Base-by-base conservation (phyloP, 2,329 filamentous ascomycete genomes). In the Hypoxylon sp. region DNA sequence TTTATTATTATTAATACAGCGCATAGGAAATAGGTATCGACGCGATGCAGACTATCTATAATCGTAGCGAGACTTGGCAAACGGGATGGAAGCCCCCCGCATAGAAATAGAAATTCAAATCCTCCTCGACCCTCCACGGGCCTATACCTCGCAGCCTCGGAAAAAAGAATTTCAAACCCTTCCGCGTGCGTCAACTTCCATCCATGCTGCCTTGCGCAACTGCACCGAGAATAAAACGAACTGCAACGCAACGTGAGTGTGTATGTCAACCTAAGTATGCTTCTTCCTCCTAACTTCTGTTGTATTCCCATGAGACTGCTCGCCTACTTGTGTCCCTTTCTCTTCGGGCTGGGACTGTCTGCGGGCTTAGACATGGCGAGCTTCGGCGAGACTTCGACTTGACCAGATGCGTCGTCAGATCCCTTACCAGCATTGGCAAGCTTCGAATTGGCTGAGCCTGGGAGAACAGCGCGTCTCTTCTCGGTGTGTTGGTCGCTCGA, bases 381-480 rank as follows among this genome's bases (percentile, higher is more conserved):
- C 37, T 41, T 41, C 37, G 37, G 37, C 37, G 37, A 41, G 37
- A 41, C 25, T 27, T 21, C 16, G 3, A 11, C 37, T 41, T 41
- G 7, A 21, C 16, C 16, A 21, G 3, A n/a, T 41, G 25, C 37
- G 6, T 41, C 16, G 16, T 41, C 37, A 19, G n/a, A 39, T 39
- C 3, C 34, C 12, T 16, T n/a, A n/a, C 8, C 34, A 8, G n/a
- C n/a, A 12, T 39, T 19, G n/a, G 34, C 34, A 39, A 7, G 14
- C 34, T 39, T 7, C n/a, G 34, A 16, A 6, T 39, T 7, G 34
- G 16, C 8, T 29, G 29, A 0, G 48, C 8, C 2, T 11, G 48
- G 11, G n/a, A 52, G 7, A 4, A 53, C 57, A 27, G 27, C 29
- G n/a, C 57, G 57, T 30, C 21, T 47, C 57, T 60, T 60, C 2